phyloP scores from a whole-genome alignment of 192 early-diverging fungal species.

The Backusella sp. region DNA sequence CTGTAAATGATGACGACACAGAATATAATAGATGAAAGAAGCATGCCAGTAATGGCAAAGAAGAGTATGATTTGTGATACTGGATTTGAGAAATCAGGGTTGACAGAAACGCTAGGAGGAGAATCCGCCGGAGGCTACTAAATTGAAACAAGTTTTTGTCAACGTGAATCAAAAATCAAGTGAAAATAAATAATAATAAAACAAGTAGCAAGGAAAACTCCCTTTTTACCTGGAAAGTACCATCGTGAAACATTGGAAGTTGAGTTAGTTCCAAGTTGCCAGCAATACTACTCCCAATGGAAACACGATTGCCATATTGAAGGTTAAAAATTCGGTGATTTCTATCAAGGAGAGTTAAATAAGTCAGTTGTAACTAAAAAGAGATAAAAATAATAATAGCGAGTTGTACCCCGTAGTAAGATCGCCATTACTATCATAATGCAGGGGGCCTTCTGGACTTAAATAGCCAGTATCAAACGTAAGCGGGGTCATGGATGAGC shows the following conservation, averaged over 20 bases:
- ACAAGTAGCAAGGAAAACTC: background rate
- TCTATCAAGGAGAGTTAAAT: background rate
- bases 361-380: conserved; percentile 8
- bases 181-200: background rate
- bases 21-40: conserved; percentile 33
- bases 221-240: conserved; percentile 28
- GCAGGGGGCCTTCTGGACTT: conserved; percentile 42
- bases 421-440: conserved; percentile 42
- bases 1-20: conserved; percentile 28
- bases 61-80: conserved; percentile 31
- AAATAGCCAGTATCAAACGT: conserved; percentile 45
- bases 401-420: conserved; percentile 30
- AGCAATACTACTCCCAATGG: conserved; percentile 39
- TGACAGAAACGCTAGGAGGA: conserved; percentile 34
- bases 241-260: conserved; percentile 41
- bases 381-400: background rate
- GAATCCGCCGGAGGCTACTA: conserved; percentile 36
- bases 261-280: conserved; percentile 35
- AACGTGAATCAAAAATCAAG: background rate
- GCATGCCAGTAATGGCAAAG: conserved; percentile 23
- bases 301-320: conserved; percentile 30
- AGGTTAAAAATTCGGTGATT: conserved; percentile 44
- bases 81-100: conserved; percentile 32
- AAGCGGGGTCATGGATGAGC: conserved; percentile 27
- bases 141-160: conserved; percentile 3